A percentile compares a stretch with the other conserved stretches of the same genome.
Evolutionary conservation across 345 rosid species (phyloP).

Genomic region (Nephelium lappaceum): DNA sequence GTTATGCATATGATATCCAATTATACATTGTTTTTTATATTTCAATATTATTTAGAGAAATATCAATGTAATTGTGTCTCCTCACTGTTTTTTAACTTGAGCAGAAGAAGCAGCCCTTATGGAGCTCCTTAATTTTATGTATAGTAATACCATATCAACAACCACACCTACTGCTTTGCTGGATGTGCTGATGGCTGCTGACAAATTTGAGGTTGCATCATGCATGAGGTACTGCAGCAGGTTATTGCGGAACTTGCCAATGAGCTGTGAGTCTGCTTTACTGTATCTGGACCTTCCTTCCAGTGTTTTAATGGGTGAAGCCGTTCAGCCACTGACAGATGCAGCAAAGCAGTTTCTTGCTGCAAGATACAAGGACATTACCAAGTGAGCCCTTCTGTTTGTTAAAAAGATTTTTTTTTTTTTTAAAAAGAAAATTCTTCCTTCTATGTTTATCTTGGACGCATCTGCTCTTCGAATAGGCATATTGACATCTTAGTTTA

Average conservation of each 20-base stretch:
- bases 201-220: constrained; percentile 83
- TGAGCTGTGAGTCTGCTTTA: constrained; percentile 79
- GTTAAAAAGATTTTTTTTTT: not conserved
- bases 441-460: not conserved
- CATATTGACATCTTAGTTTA: not conserved
- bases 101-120: constrained; percentile 83
- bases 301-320: constrained; percentile 62
- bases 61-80: not conserved
- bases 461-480: not conserved
- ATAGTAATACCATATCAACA: constrained; percentile 50
- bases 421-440: not conserved
- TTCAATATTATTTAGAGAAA: not conserved
- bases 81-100: constrained; percentile 14
- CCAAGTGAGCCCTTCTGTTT: constrained; percentile 45
- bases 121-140: constrained; percentile 83
- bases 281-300: constrained; percentile 81
- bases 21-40: not conserved
- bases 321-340: constrained; percentile 74
- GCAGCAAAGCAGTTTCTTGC: constrained; percentile 75
- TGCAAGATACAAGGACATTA: constrained; percentile 56
- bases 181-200: constrained; percentile 77
- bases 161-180: constrained; percentile 55
- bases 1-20: not conserved
- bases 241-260: constrained; percentile 59
- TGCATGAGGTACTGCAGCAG: constrained; percentile 82